Conservation (phyloP, 768 basidiomycete genomes). For the Cubamyces lactineus region DNA sequence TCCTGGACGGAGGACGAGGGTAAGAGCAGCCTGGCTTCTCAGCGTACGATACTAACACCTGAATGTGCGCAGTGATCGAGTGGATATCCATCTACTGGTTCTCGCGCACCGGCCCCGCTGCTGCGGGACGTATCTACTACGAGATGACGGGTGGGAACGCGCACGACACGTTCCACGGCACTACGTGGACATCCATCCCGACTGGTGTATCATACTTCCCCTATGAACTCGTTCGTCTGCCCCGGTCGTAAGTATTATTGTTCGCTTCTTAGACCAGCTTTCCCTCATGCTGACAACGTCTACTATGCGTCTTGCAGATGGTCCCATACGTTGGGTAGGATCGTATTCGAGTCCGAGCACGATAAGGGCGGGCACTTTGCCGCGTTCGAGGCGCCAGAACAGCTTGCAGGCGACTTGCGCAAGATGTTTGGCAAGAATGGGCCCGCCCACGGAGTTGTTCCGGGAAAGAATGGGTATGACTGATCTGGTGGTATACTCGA, state of each 20-base stretch:
- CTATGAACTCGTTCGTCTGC: conserved; percentile 27
- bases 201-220: conserved; percentile 38
- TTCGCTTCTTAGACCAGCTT: not conserved
- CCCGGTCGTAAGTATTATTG: conserved; percentile 26
- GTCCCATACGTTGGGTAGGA: conserved; percentile 19
- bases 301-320: not conserved
- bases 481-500: too few species aligned
- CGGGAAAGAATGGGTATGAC: too few species aligned
- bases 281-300: too few species aligned
- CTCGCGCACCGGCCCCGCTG: conserved; percentile 38
- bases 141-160: conserved; percentile 26
- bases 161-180: not conserved
- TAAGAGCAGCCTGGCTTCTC: too few species aligned
- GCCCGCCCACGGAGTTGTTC: conserved; percentile 30
- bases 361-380: conserved; percentile 34
- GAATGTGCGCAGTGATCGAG: conserved; percentile 32
- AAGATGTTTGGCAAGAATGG: conserved; percentile 35
- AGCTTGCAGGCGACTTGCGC: conserved; percentile 30
- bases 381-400: conserved; percentile 32
- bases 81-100: conserved; percentile 45
- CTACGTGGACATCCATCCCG: conserved; percentile 26
- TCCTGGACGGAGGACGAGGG: conserved; percentile 63
- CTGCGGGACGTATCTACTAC: conserved; percentile 38
- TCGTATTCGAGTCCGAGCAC: conserved; percentile 32
- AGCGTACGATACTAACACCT: not conserved